These are phyloP conservation scores for Trichoderma semiorbis DNA, from an alignment of 2,329 filamentous ascomycete genomes.

Conservation along the genomic window DNA sequence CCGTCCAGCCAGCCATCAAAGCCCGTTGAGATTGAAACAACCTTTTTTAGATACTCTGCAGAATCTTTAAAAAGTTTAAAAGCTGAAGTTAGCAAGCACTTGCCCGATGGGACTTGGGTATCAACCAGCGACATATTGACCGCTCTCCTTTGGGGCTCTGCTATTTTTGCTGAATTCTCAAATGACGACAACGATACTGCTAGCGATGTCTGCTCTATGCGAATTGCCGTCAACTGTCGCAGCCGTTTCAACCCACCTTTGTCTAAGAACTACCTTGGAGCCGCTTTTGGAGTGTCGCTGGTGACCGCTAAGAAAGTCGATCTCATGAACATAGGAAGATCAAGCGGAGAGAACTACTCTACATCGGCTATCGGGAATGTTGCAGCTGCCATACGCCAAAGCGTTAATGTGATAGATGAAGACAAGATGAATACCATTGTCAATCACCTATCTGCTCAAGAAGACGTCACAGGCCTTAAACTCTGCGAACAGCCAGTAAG, in stretches of 20 bases:
- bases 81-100: neutral
- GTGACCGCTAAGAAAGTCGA: conserved; percentile 1
- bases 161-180: neutral
- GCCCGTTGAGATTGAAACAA: neutral
- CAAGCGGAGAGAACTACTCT: neutral
- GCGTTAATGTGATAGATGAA: neutral
- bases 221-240: conserved; percentile 1
- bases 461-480: neutral
- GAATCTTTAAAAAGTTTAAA: neutral
- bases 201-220: neutral
- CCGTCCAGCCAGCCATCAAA: neutral
- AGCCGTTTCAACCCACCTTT: neutral
- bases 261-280: neutral
- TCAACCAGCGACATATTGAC: conserved; percentile 8
- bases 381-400: neutral
- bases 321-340: neutral
- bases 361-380: neutral
- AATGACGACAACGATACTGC: neutral
- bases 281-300: conserved; percentile 1
- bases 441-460: neutral
- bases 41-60: neutral
- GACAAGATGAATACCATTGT: neutral
- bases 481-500: neutral
- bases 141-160: conserved; percentile 1
- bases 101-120: neutral